phyloP scores from a whole-genome alignment of 768 basidiomycete species.

The Tricholoma hemisulphureum region DNA sequence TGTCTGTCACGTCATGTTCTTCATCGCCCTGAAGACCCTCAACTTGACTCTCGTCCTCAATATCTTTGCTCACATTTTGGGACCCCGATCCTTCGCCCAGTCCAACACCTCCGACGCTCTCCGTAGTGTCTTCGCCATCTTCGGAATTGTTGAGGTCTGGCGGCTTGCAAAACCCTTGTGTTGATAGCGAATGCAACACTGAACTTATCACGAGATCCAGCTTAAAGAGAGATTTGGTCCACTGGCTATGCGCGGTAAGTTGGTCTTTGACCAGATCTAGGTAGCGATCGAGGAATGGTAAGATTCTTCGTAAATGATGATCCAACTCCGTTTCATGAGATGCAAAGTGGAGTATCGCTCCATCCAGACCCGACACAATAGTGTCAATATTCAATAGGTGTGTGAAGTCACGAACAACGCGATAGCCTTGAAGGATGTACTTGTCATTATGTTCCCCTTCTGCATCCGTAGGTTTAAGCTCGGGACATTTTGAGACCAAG shows the following conservation, averaged over 20 bases:
- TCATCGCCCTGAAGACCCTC: constrained; percentile 84
- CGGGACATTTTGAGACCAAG: constrained; percentile 43
- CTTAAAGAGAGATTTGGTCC: constrained; percentile 82
- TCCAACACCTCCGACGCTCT: constrained; percentile 73
- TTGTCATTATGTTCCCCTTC: constrained; percentile 40
- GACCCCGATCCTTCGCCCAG: constrained; percentile 84
- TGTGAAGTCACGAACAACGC: constrained; percentile 44
- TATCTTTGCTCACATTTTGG: constrained; percentile 90
- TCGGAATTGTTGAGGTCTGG: constrained; percentile 63
- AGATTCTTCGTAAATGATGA: constrained; percentile 40
- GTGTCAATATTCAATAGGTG: constrained; percentile 46
- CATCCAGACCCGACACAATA: constrained; percentile 41
- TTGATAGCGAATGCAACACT: constrained; percentile 68
- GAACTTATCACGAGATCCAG: constrained; percentile 75
- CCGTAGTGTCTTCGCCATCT: constrained; percentile 45
- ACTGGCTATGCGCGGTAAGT: constrained; percentile 54
- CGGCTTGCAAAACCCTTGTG: constrained; percentile 92
- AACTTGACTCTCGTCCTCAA: constrained; percentile 94
- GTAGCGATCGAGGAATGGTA: constrained; percentile 78
- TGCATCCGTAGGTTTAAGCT: constrained; percentile 15
- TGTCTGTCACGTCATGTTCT: constrained; percentile 42
- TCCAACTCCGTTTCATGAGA: constrained; percentile 31
- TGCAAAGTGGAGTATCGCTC: constrained; percentile 39
- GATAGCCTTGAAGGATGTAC: constrained; percentile 51
- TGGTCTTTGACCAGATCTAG: constrained; percentile 54